These are phyloP conservation scores for Raphanus hybrid DNA, from an alignment of 441 rosid genomes.

Conservation along the genomic window DNA sequence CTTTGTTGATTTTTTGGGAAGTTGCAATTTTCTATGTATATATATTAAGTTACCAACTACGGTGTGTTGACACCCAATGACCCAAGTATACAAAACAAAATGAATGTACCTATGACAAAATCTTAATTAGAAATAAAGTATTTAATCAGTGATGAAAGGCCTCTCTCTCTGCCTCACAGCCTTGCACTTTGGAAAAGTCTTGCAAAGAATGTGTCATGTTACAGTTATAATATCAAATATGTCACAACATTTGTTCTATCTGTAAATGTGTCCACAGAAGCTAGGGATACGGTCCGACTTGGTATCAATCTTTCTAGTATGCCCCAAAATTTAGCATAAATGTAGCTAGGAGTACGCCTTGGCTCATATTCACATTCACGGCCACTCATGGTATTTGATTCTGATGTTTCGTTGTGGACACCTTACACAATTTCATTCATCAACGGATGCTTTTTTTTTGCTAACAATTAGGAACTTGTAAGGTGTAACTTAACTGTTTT, in stretches of 20 bases:
- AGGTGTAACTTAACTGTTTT: background rate
- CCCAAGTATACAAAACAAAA: constrained; percentile 12
- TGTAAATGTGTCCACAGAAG: background rate
- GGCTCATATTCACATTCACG: background rate
- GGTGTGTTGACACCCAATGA: background rate
- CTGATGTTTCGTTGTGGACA: background rate
- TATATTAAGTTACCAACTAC: background rate
- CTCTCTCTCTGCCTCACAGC: constrained; percentile 9
- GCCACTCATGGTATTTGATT: constrained; percentile 3
- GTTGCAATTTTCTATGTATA: background rate
- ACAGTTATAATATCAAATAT: background rate
- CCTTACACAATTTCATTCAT: background rate
- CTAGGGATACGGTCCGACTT: background rate
- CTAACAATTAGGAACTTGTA: background rate
- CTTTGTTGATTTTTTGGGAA: background rate
- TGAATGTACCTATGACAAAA: background rate
- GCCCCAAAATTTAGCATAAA: background rate
- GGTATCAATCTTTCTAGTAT: background rate
- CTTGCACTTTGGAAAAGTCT: constrained; percentile 20
- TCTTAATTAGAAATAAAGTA: background rate
- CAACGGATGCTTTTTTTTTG: background rate
- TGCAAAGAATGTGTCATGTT: constrained; percentile 18
- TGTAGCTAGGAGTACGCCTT: background rate
- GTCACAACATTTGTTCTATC: background rate
- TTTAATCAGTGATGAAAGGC: background rate